phyloP scores from a whole-genome alignment of 495 filamentous ascomycete species.

The Penicillium egyptiacum region DNA sequence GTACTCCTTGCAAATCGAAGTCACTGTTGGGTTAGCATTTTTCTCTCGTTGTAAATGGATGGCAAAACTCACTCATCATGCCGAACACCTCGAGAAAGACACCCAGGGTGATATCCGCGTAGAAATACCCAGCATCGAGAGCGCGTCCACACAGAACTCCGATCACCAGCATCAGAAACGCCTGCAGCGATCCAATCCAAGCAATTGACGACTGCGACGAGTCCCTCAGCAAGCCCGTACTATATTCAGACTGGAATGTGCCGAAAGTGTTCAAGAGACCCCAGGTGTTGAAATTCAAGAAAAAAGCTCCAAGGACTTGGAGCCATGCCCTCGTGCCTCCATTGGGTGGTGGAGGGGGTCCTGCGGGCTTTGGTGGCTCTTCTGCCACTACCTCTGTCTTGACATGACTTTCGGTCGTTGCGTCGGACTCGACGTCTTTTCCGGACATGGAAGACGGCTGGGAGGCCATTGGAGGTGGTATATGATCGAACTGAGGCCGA shows the following conservation, averaged over 20 bases:
- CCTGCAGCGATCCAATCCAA: conserved; percentile 18
- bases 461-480: background rate
- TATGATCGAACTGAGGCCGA: background rate
- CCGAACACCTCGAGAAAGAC: background rate
- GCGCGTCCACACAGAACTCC: conserved; percentile 14
- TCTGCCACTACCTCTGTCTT: background rate
- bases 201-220: conserved; percentile 15
- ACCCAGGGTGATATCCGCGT: background rate
- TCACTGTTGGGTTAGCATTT: no score
- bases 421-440: background rate
- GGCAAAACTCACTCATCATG: no score
- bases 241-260: conserved; percentile 26
- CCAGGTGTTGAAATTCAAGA: conserved; percentile 36
- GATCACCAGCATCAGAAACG: conserved; percentile 16
- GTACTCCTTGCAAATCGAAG: no score
- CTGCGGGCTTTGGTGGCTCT: background rate
- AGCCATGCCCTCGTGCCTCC: conserved; percentile 32
- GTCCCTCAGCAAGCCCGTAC: background rate
- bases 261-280: conserved; percentile 37
- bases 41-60: no score
- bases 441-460: background rate
- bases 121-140: conserved; percentile 14
- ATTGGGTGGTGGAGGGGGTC: conserved; percentile 27
- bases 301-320: conserved; percentile 27
- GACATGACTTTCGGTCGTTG: background rate